phyloP scores from a whole-genome alignment of 306 rosid species.

The Cercis canadensis region DNA sequence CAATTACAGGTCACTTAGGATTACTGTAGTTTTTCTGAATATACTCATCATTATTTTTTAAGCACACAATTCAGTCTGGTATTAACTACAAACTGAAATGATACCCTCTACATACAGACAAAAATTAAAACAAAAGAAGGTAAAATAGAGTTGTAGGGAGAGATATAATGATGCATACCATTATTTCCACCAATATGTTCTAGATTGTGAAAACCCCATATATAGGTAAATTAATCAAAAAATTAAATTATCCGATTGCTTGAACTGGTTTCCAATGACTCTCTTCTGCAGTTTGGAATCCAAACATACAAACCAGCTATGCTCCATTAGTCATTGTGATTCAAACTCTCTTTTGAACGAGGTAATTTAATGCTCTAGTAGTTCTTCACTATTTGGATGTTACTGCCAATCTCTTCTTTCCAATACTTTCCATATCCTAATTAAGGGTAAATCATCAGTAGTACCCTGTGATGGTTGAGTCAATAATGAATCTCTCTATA shows the following conservation, averaged over 20 bases:
- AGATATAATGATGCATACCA: neutral
- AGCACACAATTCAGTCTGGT: constrained; percentile 18
- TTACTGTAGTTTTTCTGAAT: neutral
- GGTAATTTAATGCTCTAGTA: constrained; percentile 54
- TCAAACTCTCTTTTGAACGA: constrained; percentile 93
- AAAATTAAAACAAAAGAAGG: neutral
- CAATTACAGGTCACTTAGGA: constrained; percentile 75
- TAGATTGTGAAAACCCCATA: constrained; percentile 26
- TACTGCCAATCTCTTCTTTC: constrained; percentile 1
- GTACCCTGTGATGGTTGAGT: constrained; percentile 20
- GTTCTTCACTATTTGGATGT: constrained; percentile 24
- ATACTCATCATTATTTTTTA: constrained; percentile 16
- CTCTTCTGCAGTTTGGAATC: constrained; percentile 72
- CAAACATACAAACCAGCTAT: constrained; percentile 80
- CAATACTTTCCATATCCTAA: constrained; percentile 17
- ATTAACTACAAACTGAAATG: constrained; percentile 21
- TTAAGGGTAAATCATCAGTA: neutral
- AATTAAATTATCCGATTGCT: constrained; percentile 21
- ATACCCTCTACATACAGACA: neutral
- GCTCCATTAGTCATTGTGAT: constrained; percentile 95
- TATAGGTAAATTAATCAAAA: constrained; percentile 4
- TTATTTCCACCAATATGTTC: neutral
- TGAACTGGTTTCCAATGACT: constrained; percentile 35
- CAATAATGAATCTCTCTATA: neutral
- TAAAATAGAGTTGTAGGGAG: neutral